Base-by-base conservation (phyloP, 169 alveolate species). In the Neospora caninum region DNA sequence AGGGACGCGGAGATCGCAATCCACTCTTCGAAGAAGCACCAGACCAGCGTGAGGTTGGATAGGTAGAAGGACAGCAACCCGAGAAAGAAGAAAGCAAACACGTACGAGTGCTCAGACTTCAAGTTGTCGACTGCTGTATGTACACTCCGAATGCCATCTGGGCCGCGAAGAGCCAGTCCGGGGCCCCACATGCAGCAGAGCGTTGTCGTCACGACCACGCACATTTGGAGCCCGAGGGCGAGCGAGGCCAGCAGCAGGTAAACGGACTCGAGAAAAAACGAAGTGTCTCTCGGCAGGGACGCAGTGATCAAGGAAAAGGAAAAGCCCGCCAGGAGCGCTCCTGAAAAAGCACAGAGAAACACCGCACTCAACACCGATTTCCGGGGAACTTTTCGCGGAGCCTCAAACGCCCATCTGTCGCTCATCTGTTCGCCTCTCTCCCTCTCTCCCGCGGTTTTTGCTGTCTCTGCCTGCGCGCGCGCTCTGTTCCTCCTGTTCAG, bases 181-280 rank as follows among this genome's bases (percentile, higher is more conserved):
- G 94, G 94, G 18, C 94, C 96, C 94, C 94, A 94, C 89, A 94
- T 91, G 78, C 92, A 73, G 88, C 93, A 78, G 91, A 94, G 91
- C 38, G 94, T 94, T 0, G 94, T 88, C 39, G 87, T 89, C 20
- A 91, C 70, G 9, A 88, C 91, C 18, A 94, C 93, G n/a, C 92
- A 94, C 42, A 94, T 22, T 69, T 80, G 92, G 88, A 94, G 25
- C 18, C 96, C 96, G 36, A 94, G 34, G 7, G 96, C 58, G 13
- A 88, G 27, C 25, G 93, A 53, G 34, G 92, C 91, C 29, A 78
- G 64, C 27, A 88, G 34, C 39, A 94, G 54, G 84, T 94, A 94
- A 45, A n/a, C 4, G 18, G 83, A 16, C 42, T 94, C 96, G 42
- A 91, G 84, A 29, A 39, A 25, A 9, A 67, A 94, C n/a, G 94